Base-by-base conservation (phyloP, 148 eudicot genomes). In the Drosera capensis region DNA sequence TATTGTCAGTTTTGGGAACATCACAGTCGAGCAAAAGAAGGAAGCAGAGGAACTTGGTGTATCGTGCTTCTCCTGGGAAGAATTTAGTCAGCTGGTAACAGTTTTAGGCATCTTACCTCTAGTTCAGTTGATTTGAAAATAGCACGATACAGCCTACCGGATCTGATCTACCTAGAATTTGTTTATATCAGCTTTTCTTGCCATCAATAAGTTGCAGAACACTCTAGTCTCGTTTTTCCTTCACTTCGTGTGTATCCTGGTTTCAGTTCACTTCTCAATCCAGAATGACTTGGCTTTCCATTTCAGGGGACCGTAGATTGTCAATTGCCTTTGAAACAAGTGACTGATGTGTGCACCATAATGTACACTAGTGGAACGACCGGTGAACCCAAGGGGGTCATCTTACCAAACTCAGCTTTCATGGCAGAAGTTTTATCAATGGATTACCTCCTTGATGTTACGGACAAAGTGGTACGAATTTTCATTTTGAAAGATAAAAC, bases 341-440 rank as follows among this genome's bases (percentile, higher is more conserved):
- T 55, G 46, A 57, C 73, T 6, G 78, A 74, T 52, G 68, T 70
- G 24, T 75, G 83, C 66, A 83, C 97, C 11, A 78, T 88, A 48
- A 88, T 88, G 97, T 88, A 88, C 52, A 88, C 97, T 14, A 88
- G 97, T 52, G 92, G 97, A 48, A 88, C 97, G 3, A 88, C 90
- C 0, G 99, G 94, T 45, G 99, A 85, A 47, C 95, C 95, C 20
- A 92, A 92, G 51, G 95, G 99, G 16, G 99, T 92, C 61, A 76
- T 92, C 63, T 62, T 92, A 41, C 51, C 56, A 19, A 90, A 85
- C 44, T 64, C 55, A 43, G 78, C 86, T 49, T 70, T 85, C 54
- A 51, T 72, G 54, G 70, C 78, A 14, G 73, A 70, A 66, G 94
- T 92, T 25, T 62, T 66, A 35, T 67, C 94, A 11, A 56, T 68